Percentiles rank a stretch among this genome's conserved stretches.
Evolutionary conservation across 2,329 filamentous ascomycete genomes (phyloP).

Genomic region (Colletotrichum echinochloae): DNA sequence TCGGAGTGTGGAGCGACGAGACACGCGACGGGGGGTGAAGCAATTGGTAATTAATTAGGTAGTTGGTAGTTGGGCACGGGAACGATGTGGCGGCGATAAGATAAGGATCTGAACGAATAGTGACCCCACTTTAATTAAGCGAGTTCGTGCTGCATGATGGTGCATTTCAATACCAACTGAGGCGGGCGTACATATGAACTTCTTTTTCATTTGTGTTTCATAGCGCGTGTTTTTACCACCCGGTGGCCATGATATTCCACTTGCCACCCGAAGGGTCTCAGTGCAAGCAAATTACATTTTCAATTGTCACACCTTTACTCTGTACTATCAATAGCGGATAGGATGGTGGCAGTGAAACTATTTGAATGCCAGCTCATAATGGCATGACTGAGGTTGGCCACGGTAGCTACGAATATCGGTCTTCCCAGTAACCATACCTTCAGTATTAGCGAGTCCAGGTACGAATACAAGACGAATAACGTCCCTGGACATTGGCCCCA

Average conservation of each 20-base stretch:
- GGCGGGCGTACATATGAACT: background rate
- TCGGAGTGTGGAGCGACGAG: slow-evolving; percentile 34
- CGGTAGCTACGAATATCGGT: background rate
- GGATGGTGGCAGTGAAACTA: background rate
- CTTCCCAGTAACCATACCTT: background rate
- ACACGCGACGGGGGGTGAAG: slow-evolving; percentile 21
- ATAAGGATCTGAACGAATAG: slow-evolving; percentile 4
- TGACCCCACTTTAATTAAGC: slow-evolving; percentile 29
- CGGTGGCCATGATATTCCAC: too few relatives aligned
- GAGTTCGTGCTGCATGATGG: slow-evolving; percentile 12
- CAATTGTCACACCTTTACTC: too few relatives aligned
- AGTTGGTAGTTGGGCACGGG: slow-evolving; percentile 29
- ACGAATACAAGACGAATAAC: slow-evolving; percentile 17
- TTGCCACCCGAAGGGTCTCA: background rate
- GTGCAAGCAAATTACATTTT: too few relatives aligned
- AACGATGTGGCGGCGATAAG: slow-evolving; percentile 34
- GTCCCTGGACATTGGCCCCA: slow-evolving; percentile 9
- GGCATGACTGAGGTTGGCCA: background rate
- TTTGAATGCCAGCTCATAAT: background rate
- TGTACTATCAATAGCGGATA: background rate
- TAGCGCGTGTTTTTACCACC: background rate
- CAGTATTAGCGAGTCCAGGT: slow-evolving; percentile 13
- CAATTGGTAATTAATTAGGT: slow-evolving; percentile 22
- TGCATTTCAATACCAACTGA: background rate
- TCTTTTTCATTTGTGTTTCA: background rate